phyloP scores from a whole-genome alignment of 768 basidiomycete genomes.

The Mycena alexandri region DNA sequence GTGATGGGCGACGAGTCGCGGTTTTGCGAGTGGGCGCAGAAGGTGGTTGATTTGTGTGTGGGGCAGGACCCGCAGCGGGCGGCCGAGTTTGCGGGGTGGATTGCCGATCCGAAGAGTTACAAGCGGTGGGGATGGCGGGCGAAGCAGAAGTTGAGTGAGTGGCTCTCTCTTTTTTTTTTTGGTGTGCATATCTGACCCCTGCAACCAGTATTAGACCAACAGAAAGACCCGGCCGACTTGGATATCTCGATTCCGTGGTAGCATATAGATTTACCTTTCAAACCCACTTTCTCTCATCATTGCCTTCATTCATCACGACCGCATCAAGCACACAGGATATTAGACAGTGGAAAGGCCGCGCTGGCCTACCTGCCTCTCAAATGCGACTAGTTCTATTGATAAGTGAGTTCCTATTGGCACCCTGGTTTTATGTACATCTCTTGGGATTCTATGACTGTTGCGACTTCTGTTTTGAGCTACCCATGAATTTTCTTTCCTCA shows the following conservation, averaged over 20 bases:
- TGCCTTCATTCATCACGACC: too few species aligned
- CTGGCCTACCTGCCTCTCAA: too few species aligned
- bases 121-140: constrained; percentile 60
- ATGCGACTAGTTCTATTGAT: too few species aligned
- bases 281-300: too few species aligned
- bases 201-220: constrained; percentile 14
- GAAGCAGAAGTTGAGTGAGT: constrained; percentile 53
- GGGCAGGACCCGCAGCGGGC: constrained; percentile 46
- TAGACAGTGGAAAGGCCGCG: too few species aligned
- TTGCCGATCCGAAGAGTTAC: constrained; percentile 47
- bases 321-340: too few species aligned
- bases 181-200: constrained; percentile 7
- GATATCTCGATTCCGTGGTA: constrained; percentile 32
- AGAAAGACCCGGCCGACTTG: constrained; percentile 5
- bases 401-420: too few species aligned
- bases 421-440: too few species aligned
- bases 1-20: constrained; percentile 53
- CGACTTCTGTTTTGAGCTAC: too few species aligned
- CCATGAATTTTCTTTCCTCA: too few species aligned
- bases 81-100: constrained; percentile 45
- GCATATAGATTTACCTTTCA: constrained; percentile 1
- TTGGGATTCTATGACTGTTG: too few species aligned
- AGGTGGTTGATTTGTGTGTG: constrained; percentile 43
- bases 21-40: constrained; percentile 53
- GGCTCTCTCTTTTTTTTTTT: not conserved